A percentile compares a stretch with the other conserved stretches of the same genome.
phyloP scores from a whole-genome alignment of 2,329 filamentous ascomycete genomes.

The Monilinia laxa region DNA sequence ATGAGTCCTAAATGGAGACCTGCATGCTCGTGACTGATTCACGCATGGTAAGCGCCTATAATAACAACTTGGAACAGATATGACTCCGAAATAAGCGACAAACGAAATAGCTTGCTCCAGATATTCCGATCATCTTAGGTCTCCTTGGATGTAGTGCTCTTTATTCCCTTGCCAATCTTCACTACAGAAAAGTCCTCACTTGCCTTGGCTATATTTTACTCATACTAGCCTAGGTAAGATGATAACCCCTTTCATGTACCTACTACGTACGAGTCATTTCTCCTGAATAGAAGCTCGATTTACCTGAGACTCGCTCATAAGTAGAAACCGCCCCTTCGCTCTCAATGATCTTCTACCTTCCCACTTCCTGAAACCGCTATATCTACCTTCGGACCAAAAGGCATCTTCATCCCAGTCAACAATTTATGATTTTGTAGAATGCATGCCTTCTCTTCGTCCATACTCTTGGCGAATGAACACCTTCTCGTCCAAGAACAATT shows the following conservation, averaged over 20 bases:
- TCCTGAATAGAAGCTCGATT: background rate
- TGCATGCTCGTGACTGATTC: constrained; percentile 9
- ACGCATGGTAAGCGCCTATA: constrained; percentile 4
- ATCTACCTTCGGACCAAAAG: constrained; percentile 51
- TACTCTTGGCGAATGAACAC: constrained; percentile 49
- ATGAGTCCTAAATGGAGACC: constrained; percentile 4
- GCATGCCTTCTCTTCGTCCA: constrained; percentile 51
- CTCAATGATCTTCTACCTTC: constrained; percentile 60
- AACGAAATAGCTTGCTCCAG: constrained; percentile 5
- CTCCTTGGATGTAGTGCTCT: background rate
- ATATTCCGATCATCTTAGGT: background rate
- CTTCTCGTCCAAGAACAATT: constrained; percentile 52
- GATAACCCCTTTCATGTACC: constrained; percentile 52
- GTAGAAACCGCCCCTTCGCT: constrained; percentile 68
- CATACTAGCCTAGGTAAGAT: constrained; percentile 54
- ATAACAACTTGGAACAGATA: background rate
- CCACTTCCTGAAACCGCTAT: constrained; percentile 59
- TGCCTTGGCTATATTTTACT: constrained; percentile 52
- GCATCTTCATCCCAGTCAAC: constrained; percentile 53
- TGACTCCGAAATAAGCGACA: constrained; percentile 18
- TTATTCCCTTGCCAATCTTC: background rate
- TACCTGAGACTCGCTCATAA: constrained; percentile 59
- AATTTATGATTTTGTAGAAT: constrained; percentile 55
- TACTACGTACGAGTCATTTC: background rate
- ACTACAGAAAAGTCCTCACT: constrained; percentile 49